Base-by-base conservation (phyloP, 202 grass and related monocot genomes). In the Cymbopogon flexuosus region DNA sequence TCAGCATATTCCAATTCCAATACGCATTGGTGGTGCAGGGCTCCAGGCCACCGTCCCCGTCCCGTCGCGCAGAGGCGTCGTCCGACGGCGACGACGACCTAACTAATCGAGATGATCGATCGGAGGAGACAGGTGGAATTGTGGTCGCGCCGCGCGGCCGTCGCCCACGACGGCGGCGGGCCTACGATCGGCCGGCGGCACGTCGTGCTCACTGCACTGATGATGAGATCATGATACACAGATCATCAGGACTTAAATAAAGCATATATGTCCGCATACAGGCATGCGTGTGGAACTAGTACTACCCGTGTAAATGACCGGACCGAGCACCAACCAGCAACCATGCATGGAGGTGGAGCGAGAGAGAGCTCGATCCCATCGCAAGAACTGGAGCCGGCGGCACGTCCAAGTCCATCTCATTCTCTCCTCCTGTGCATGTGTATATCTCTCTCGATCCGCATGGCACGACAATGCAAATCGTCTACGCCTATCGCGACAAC, bases 171-270 rank as follows among this genome's bases (percentile, higher is more conserved):
- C n/a, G n/a, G n/a, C n/a, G n/a, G n/a, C 11, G 77, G 68, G 10
- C 79, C 66, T 72, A 72, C 46, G 6, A 1, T 10, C 59, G 5
- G 22, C 36, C 18, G 4, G 67, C 18, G 4, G 67, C 5, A 46
- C 2, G 82, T 37, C 85, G 66, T 83, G 65, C 23, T 61, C 68
- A 16, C 8, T 69, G 54, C 73, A 42, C 5, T 14, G 41, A 65
- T 49, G 21, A 10, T 27, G 27, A 27, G 1, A 27, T 27, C 27
- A 27, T 27, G 21, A 10, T 5, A 7, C 23, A 8, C 52, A 2
- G 54, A 23, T 58, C 19, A 23, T 66, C 5, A 0, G 5, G 16
- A 2, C 68, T 19, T 70, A 30, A 72, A 77, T 70, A 30, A 72
- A 77, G 72, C 65, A 33, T 58, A 82, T 27, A 27, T 27, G 27